Conservation (phyloP, 1,139 yeast genomes). For the Suhomyces ambrosiae region DNA sequence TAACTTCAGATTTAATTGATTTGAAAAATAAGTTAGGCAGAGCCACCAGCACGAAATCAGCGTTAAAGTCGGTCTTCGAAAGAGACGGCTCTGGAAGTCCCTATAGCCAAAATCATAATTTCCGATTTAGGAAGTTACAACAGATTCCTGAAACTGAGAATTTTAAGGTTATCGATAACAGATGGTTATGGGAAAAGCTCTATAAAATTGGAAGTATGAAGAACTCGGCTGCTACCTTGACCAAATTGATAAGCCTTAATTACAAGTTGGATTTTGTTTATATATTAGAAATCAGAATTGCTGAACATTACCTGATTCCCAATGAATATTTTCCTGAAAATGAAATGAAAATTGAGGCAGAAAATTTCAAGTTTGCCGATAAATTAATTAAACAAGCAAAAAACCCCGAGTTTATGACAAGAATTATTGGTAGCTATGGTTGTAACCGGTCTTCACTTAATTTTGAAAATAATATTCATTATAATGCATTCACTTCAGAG, state of each 20-base stretch:
- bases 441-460: constrained; percentile 29
- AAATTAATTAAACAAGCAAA: constrained; percentile 31
- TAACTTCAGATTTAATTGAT: constrained; percentile 25
- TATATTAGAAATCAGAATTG: constrained; percentile 56
- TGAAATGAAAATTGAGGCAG: constrained; percentile 45
- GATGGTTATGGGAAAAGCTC: constrained; percentile 42
- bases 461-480: constrained; percentile 50
- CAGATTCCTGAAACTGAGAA: neutral
- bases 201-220: constrained; percentile 44
- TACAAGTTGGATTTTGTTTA: constrained; percentile 53
- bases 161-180: constrained; percentile 23
- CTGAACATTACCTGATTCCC: constrained; percentile 46
- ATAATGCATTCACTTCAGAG: constrained; percentile 52
- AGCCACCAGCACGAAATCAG: constrained; percentile 48
- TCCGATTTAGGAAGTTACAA: constrained; percentile 32
- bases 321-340: constrained; percentile 43
- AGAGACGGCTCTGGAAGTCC: constrained; percentile 65
- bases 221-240: constrained; percentile 43
- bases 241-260: constrained; percentile 41
- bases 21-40: constrained; percentile 48
- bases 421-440: constrained; percentile 54
- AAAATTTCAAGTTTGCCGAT: constrained; percentile 40
- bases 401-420: constrained; percentile 39
- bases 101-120: constrained; percentile 49
- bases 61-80: constrained; percentile 49